phyloP scores from a whole-genome alignment of 2,329 filamentous ascomycete species.

The Acrodontium crateriforme region DNA sequence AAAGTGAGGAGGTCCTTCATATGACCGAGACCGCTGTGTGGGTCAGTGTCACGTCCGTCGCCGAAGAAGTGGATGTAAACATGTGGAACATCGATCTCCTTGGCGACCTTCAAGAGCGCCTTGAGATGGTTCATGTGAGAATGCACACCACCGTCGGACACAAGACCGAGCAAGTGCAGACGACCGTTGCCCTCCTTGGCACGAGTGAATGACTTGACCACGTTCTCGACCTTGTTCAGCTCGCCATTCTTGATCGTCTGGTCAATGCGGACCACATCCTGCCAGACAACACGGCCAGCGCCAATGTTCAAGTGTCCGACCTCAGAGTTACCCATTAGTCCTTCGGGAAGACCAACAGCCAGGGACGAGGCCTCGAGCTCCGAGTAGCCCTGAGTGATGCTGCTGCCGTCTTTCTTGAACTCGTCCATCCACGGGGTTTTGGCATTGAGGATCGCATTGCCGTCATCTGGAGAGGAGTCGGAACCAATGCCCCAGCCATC shows the following conservation, averaged over 20 bases:
- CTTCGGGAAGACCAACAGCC: conserved; percentile 88
- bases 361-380: conserved; percentile 92
- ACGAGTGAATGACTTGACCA: conserved; percentile 62
- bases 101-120: conserved; percentile 75
- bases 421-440: conserved; percentile 91
- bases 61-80: conserved; percentile 99
- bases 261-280: conserved; percentile 83
- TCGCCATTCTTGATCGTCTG: conserved; percentile 77
- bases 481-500: conserved; percentile 93
- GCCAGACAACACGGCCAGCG: conserved; percentile 94
- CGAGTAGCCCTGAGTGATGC: conserved; percentile 70
- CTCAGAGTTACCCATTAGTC: conserved; percentile 97
- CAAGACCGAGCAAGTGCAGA: conserved; percentile 79
- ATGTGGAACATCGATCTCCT: conserved; percentile 72
- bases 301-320: conserved; percentile 98
- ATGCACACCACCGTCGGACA: conserved; percentile 93
- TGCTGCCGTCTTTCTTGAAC: conserved; percentile 52
- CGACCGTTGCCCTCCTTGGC: conserved; percentile 83
- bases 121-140: conserved; percentile 90
- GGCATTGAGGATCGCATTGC: conserved; percentile 89
- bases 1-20: conserved; percentile 74
- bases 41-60: conserved; percentile 93
- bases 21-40: conserved; percentile 80
- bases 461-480: conserved; percentile 66
- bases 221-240: conserved; percentile 59